These are phyloP conservation scores for Russula sp. DNA, from an alignment of 768 basidiomycete genomes.

Conservation along the genomic window DNA sequence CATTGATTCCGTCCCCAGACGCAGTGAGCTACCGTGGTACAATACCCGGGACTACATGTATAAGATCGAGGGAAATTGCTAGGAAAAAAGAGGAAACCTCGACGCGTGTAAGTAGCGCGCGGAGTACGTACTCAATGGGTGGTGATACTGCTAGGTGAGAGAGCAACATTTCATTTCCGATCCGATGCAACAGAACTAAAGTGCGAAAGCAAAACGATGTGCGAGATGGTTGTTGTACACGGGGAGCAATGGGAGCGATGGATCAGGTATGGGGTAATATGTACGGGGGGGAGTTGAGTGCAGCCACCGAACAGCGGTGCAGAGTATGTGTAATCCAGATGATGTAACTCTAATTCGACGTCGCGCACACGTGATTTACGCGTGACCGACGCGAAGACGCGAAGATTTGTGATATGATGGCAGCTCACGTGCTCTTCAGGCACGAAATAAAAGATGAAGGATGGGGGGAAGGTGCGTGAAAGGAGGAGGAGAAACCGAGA, in stretches of 20 bases:
- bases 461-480: not conserved
- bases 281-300: not conserved
- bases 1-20: slow-evolving; percentile 3
- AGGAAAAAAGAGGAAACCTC: not conserved
- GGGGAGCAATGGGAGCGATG: not conserved
- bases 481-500: not conserved
- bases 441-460: not conserved
- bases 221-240: slow-evolving; percentile 4
- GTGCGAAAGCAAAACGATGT: slow-evolving; percentile 18
- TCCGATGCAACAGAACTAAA: slow-evolving; percentile 16
- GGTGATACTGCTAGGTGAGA: not conserved
- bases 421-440: slow-evolving; percentile 5
- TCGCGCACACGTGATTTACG: slow-evolving; percentile 15
- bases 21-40: not conserved
- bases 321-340: not conserved
- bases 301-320: not conserved
- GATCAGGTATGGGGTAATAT: not conserved
- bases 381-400: slow-evolving; percentile 13
- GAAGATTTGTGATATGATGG: not conserved
- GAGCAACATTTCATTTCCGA: slow-evolving; percentile 8
- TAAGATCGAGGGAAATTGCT: not conserved
- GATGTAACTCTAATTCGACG: too few relatives aligned
- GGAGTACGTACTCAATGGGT: not conserved
- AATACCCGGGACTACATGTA: not conserved
- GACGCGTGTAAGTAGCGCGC: not conserved